These are phyloP conservation scores for Allantophomopsis lycopodina DNA, from an alignment of 2,329 filamentous ascomycete genomes.

Conservation along the genomic window DNA sequence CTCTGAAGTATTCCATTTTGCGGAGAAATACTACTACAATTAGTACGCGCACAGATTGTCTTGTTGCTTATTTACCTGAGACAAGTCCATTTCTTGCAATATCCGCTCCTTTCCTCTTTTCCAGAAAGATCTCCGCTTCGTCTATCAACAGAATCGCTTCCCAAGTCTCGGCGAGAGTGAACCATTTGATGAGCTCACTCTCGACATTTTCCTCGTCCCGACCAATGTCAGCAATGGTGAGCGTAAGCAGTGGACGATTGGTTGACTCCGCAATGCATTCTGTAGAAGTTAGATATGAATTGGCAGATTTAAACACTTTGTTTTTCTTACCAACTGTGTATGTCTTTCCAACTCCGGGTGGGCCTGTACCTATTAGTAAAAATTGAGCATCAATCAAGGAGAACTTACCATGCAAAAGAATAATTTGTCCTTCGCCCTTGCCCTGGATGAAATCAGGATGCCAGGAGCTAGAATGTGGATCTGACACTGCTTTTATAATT, in stretches of 20 bases:
- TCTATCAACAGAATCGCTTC: conserved; percentile 25
- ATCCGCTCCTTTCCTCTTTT: conserved; percentile 7
- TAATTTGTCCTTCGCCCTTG: no score
- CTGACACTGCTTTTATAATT: no score
- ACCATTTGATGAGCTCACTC: conserved; percentile 26
- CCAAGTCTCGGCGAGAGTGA: conserved; percentile 33
- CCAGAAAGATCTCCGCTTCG: conserved; percentile 16
- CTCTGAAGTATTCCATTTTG: conserved; percentile 21
- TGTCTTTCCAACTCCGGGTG: conserved; percentile 6
- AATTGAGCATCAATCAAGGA: no score
- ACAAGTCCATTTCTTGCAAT: conserved; percentile 10
- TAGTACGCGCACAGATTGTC: no score
- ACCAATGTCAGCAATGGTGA: conserved; percentile 32
- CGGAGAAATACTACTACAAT: conserved; percentile 15
- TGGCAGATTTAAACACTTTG: neutral
- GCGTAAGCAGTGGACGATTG: conserved; percentile 5
- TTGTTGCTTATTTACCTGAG: neutral
- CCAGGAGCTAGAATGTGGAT: no score
- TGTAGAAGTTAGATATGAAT: neutral
- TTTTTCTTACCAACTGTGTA: conserved; percentile 9
- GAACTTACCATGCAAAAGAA: no score
- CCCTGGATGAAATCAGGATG: no score
- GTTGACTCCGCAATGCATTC: conserved; percentile 7
- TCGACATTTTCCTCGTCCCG: conserved; percentile 26
- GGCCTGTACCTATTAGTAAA: neutral